A percentile compares a stretch with the other conserved stretches of the same genome.
Conservation (phyloP, 768 basidiomycete genomes). For the Hortiboletus flavorubellus region DNA sequence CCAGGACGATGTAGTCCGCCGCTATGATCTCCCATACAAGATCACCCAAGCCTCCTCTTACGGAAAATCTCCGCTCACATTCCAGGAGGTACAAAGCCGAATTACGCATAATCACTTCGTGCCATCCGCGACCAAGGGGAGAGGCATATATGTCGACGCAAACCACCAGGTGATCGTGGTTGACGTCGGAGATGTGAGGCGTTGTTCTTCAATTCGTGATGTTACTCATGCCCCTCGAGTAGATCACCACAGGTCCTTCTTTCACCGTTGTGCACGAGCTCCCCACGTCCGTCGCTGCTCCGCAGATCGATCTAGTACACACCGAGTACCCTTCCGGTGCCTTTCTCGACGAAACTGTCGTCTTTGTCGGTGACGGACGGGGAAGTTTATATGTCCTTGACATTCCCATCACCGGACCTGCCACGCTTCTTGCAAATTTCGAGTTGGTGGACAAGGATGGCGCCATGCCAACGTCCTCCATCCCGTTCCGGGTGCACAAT, state of each 20-base stretch:
- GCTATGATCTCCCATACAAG: slow-evolving; percentile 45
- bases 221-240: slow-evolving; percentile 28
- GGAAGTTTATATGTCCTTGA: slow-evolving; percentile 64
- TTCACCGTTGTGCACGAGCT: slow-evolving; percentile 60
- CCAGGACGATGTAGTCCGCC: slow-evolving; percentile 54
- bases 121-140: slow-evolving; percentile 41
- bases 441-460: slow-evolving; percentile 35
- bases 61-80: slow-evolving; percentile 59
- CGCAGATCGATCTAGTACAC: slow-evolving; percentile 40
- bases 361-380: slow-evolving; percentile 66
- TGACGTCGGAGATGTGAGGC: slow-evolving; percentile 56
- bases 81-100: slow-evolving; percentile 80
- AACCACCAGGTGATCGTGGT: slow-evolving; percentile 58
- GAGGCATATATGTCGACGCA: slow-evolving; percentile 67
- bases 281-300: slow-evolving; percentile 47
- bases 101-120: slow-evolving; percentile 82
- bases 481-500: slow-evolving; percentile 40
- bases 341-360: slow-evolving; percentile 47
- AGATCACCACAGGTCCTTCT: slow-evolving; percentile 50
- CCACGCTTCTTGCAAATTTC: slow-evolving; percentile 51
- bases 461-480: slow-evolving; percentile 22
- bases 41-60: slow-evolving; percentile 55
- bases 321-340: slow-evolving; percentile 73
- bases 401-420: slow-evolving; percentile 37
- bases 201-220: neutral